Conservation (phyloP, 805 yeast genomes). For the Kodamaea hsintzibuensis region DNA sequence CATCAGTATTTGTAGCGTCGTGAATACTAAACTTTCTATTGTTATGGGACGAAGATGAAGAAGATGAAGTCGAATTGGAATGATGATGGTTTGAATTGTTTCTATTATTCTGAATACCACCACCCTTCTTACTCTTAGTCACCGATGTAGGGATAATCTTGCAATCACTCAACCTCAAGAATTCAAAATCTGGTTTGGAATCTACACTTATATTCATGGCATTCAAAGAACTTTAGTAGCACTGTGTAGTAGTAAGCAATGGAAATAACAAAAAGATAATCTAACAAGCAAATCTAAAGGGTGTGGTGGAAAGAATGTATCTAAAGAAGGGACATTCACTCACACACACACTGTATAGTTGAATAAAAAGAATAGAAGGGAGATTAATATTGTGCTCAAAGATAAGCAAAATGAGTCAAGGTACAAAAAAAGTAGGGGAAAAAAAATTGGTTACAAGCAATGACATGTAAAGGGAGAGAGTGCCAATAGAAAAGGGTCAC, state of each 20-base stretch:
- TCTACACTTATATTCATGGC: constrained; percentile 8
- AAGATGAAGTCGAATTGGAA: neutral
- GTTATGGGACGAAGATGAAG: constrained; percentile 3
- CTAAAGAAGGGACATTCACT: neutral
- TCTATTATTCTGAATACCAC: neutral
- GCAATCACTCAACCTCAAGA: constrained; percentile 6
- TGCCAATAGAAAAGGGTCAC: too few relatives aligned
- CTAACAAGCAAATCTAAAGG: neutral
- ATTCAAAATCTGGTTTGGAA: constrained; percentile 8
- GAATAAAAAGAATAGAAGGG: neutral
- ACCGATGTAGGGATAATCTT: constrained; percentile 8
- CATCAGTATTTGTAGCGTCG: constrained; percentile 8
- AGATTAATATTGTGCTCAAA: neutral
- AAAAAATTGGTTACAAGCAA: too few relatives aligned
- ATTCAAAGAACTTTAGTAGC: neutral
- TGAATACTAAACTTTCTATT: constrained; percentile 1
- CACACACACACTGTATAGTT: neutral
- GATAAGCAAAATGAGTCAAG: neutral
- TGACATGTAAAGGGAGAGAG: neutral
- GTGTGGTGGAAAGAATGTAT: neutral
- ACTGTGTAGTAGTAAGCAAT: neutral
- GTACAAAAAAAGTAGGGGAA: neutral
- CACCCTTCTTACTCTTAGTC: constrained; percentile 6
- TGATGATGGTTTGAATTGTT: neutral
- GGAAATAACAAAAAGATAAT: neutral